phyloP scores from a whole-genome alignment of 257 asterid species.

The Solanum pennellii region DNA sequence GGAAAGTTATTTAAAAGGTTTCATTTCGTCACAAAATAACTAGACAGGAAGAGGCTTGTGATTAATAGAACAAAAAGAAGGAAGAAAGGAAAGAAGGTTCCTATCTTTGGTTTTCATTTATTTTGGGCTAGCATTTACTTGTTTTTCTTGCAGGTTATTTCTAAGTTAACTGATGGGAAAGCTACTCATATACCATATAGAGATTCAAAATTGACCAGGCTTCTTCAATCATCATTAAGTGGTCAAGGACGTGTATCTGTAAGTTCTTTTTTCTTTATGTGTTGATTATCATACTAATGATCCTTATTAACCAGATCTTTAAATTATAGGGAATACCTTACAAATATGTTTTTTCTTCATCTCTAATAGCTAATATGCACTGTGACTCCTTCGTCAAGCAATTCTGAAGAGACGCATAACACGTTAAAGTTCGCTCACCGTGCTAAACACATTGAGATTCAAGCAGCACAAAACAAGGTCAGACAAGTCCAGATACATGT shows the following conservation, averaged over 20 bases:
- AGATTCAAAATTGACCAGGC: conserved; percentile 96
- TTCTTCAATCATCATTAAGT: conserved; percentile 93
- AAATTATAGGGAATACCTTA: not conserved
- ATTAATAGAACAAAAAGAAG: not conserved
- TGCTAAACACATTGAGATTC: conserved; percentile 94
- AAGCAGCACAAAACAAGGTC: conserved; percentile 94
- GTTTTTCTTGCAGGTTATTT: conserved; percentile 63
- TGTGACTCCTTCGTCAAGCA: conserved; percentile 94
- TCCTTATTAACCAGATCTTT: not conserved
- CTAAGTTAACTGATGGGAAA: conserved; percentile 88
- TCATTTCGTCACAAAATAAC: not conserved
- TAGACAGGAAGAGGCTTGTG: not conserved
- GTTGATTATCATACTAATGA: not conserved
- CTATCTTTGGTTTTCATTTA: not conserved
- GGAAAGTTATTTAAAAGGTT: not conserved
- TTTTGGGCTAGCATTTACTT: conserved; percentile 7
- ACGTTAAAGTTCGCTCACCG: conserved; percentile 98
- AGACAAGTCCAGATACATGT: not conserved
- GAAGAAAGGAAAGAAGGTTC: not conserved
- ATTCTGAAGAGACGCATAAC: conserved; percentile 96
- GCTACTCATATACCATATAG: conserved; percentile 86
- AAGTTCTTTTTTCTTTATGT: conserved; percentile 23
- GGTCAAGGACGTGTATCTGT: conserved; percentile 99
- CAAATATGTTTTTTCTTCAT: not conserved
- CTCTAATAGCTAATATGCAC: conserved; percentile 78